Percentiles rank a stretch among this genome's conserved stretches.
These are phyloP conservation scores for Sarocladium oryzae DNA, from an alignment of 2,329 filamentous ascomycete genomes.

Conservation along the genomic window DNA sequence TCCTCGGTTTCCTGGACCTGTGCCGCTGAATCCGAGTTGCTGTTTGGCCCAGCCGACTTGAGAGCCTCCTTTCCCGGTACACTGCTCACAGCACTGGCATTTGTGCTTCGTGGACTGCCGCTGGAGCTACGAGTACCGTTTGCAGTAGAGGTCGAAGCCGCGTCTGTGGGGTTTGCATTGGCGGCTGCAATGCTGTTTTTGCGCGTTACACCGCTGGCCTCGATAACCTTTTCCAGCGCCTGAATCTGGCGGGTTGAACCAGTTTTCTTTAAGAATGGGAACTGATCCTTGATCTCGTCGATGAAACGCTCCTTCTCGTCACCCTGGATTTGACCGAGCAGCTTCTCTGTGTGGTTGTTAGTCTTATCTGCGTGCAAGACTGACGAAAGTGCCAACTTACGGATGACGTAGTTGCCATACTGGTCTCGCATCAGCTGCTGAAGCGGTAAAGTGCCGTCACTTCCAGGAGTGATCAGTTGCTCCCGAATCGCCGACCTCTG, in stretches of 20 bases:
- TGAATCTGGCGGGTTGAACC: slow-evolving; percentile 56
- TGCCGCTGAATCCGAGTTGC: not conserved
- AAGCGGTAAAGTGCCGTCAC: slow-evolving; percentile 64
- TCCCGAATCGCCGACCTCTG: slow-evolving; percentile 65
- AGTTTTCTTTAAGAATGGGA: slow-evolving; percentile 56
- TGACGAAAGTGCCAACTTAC: slow-evolving; percentile 51
- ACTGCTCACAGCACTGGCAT: slow-evolving; percentile 3
- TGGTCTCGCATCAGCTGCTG: slow-evolving; percentile 79
- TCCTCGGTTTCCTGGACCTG: slow-evolving; percentile 2
- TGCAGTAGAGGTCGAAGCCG: not conserved
- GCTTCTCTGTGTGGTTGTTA: slow-evolving; percentile 58
- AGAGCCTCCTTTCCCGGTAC: not conserved
- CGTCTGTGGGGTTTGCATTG: slow-evolving; percentile 19
- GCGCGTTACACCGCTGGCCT: slow-evolving; percentile 12
- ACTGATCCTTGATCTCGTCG: slow-evolving; percentile 56
- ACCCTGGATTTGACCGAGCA: slow-evolving; percentile 58
- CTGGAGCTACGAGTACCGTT: slow-evolving; percentile 6
- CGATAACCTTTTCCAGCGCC: slow-evolving; percentile 26
- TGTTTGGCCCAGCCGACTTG: not conserved
- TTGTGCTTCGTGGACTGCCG: slow-evolving; percentile 1
- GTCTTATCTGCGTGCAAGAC: slow-evolving; percentile 16
- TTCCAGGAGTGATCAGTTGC: slow-evolving; percentile 51
- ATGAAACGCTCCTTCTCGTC: slow-evolving; percentile 53
- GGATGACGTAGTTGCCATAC: slow-evolving; percentile 94
- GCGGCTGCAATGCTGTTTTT: slow-evolving; percentile 17